These are phyloP conservation scores for Flaveria ramosissima DNA, from an alignment of 129 eudicot species.

Conservation along the genomic window DNA sequence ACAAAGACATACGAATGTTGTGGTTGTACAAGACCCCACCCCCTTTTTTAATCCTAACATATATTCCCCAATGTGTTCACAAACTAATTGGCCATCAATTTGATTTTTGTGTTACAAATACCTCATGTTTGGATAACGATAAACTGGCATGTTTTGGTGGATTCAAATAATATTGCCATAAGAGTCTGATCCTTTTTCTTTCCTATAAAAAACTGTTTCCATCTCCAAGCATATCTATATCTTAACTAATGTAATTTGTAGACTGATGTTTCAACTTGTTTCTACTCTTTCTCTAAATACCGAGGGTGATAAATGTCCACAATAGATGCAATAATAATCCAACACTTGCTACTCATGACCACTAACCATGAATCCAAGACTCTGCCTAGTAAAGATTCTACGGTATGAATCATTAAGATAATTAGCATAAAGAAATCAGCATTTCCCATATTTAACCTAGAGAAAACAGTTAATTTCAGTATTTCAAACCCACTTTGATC, in stretches of 20 bases:
- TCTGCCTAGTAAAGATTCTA: not conserved
- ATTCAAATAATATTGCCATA: conserved; percentile 1
- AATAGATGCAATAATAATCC: not conserved
- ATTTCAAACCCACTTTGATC: not conserved
- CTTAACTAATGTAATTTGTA: not conserved
- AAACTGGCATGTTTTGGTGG: not conserved
- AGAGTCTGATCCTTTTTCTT: no score
- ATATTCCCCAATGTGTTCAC: no score
- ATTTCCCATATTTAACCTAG: not conserved
- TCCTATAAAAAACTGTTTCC: no score
- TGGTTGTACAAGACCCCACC: not conserved
- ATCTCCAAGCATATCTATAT: no score
- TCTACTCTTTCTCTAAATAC: not conserved
- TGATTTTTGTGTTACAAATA: not conserved
- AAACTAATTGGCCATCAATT: conserved; percentile 9
- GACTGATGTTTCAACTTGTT: not conserved
- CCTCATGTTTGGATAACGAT: not conserved
- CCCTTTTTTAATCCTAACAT: not conserved
- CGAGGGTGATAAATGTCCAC: not conserved
- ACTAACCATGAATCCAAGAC: not conserved
- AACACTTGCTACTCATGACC: not conserved
- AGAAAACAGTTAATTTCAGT: not conserved
- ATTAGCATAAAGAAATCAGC: not conserved
- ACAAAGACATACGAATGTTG: not conserved
- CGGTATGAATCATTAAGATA: not conserved